Evolutionary conservation across 177 flowering plant species (phyloP).

Genomic region (Vitis hybrid): DNA sequence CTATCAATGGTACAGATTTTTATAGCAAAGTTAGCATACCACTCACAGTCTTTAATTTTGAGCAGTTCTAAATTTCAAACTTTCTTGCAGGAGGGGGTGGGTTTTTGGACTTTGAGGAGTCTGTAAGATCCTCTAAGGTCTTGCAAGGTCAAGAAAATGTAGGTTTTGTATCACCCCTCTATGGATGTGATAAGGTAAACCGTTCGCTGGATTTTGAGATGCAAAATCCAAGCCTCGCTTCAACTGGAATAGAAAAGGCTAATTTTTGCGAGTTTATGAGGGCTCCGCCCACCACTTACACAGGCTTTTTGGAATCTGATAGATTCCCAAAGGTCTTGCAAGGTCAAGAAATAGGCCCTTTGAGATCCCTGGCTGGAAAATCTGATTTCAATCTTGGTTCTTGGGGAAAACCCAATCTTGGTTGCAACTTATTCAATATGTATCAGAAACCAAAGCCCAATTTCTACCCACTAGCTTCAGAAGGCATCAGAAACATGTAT

Average conservation of each 20-base stretch:
- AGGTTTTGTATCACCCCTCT: slow-evolving; percentile 54
- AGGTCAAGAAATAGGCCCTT: slow-evolving; percentile 96
- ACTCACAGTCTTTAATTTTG: not conserved
- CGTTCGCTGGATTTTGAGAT: slow-evolving; percentile 45
- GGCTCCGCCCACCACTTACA: slow-evolving; percentile 38
- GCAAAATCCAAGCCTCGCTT: slow-evolving; percentile 37
- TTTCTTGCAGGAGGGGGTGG: slow-evolving; percentile 46
- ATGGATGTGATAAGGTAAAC: slow-evolving; percentile 50
- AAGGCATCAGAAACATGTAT: slow-evolving; percentile 35
- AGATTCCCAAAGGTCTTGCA: slow-evolving; percentile 95
- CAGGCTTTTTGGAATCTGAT: slow-evolving; percentile 66
- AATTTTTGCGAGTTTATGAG: slow-evolving; percentile 27
- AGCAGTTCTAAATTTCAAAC: slow-evolving; percentile 4
- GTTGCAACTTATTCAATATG: slow-evolving; percentile 35
- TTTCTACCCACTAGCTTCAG: slow-evolving; percentile 53
- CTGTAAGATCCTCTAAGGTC: slow-evolving; percentile 91
- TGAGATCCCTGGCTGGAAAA: slow-evolving; percentile 45
- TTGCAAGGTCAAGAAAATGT: slow-evolving; percentile 99
- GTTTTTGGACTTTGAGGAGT: slow-evolving; percentile 70
- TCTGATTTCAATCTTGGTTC: slow-evolving; percentile 31
- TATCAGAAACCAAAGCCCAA: slow-evolving; percentile 40
- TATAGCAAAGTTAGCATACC: too few species aligned
- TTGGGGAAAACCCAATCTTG: slow-evolving; percentile 40
- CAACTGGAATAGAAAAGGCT: slow-evolving; percentile 23
- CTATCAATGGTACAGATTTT: slow-evolving; percentile 43